A percentile compares a stretch with the other conserved stretches of the same genome.
Evolutionary conservation across 441 rosid genomes (phyloP).

Genomic region (Aquilaria agallochum): DNA sequence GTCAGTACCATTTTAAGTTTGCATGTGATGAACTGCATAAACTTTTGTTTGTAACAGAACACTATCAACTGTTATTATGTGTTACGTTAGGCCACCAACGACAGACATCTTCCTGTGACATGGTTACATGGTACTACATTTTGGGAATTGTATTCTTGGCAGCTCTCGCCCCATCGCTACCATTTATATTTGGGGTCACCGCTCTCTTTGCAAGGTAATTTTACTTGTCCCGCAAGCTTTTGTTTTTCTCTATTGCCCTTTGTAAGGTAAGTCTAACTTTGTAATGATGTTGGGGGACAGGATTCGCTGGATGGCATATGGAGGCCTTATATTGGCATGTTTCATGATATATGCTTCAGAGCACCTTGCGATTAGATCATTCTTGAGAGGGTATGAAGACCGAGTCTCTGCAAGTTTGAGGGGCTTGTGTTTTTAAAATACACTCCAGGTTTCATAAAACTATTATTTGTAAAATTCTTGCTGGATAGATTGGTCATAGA

Average conservation of each 20-base stretch:
- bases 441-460: slow-evolving; percentile 19
- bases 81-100: slow-evolving; percentile 20
- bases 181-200: slow-evolving; percentile 32
- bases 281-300: slow-evolving; percentile 27
- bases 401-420: slow-evolving; percentile 42
- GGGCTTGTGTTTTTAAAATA: slow-evolving; percentile 42
- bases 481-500: too few species aligned
- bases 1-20: background rate
- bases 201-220: slow-evolving; percentile 23
- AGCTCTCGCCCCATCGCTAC: slow-evolving; percentile 33
- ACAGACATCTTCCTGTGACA: slow-evolving; percentile 24
- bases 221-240: background rate
- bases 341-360: slow-evolving; percentile 89
- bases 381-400: slow-evolving; percentile 69
- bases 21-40: background rate
- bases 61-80: too few species aligned
- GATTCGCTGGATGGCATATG: slow-evolving; percentile 77
- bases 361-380: slow-evolving; percentile 67
- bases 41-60: too few species aligned
- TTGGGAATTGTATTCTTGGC: slow-evolving; percentile 29
- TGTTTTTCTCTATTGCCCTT: too few species aligned
- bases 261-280: background rate
- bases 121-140: slow-evolving; percentile 29
- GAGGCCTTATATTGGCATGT: slow-evolving; percentile 75
- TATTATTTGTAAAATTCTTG: slow-evolving; percentile 20